Evolutionary conservation across 768 basidiomycete genomes (phyloP), one percentile per base, ranked within the genome.

Genomic region (Tylopilus balloui): DNA sequence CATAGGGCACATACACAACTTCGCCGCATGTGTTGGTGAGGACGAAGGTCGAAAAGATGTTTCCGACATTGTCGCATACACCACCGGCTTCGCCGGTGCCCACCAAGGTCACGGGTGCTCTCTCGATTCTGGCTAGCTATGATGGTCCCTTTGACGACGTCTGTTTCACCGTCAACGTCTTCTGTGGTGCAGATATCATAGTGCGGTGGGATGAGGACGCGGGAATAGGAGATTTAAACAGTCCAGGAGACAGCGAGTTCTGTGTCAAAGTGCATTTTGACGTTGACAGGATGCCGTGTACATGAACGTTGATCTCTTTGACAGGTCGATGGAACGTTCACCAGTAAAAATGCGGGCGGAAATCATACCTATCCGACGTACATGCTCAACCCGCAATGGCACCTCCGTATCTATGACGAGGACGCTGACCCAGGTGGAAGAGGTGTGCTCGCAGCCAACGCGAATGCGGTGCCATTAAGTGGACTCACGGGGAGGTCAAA

Each of bases 341-440:
- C 83, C 0, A 76, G 69, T 29, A 83, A 82, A 55, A 90, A 81
- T 24, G 79, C 89, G 0, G 95, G 95, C 0, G 95, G 95, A 2
- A 94, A 93, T 60, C 79, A 83, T 48, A 79, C 80, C 5, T 74
- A 82, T 55, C 81, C 89, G 1, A 84, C 86, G 0, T 96, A 87
- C 66, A 87, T 95, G 83, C 67, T 79, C 42, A 98, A 97, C 61
- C 94, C 94, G 0, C 92, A 96, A 61, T 97, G 90, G 66, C 76
- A 77, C 47, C 71, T 97, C 13, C 75, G 69, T 7, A 68, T 95
- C 17, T 70, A 75, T 45, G 70, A 78, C 4, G 58, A 68, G 4
- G 57, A 53, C 17, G 12, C 47, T 9, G n/a, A 35, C 6, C 5
- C 43, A 13, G 25, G 50, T 46, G 50, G 55, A 39, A 40, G 39